phyloP scores from a whole-genome alignment of 2,329 filamentous ascomycete species.

The Penicillium sumatraense region DNA sequence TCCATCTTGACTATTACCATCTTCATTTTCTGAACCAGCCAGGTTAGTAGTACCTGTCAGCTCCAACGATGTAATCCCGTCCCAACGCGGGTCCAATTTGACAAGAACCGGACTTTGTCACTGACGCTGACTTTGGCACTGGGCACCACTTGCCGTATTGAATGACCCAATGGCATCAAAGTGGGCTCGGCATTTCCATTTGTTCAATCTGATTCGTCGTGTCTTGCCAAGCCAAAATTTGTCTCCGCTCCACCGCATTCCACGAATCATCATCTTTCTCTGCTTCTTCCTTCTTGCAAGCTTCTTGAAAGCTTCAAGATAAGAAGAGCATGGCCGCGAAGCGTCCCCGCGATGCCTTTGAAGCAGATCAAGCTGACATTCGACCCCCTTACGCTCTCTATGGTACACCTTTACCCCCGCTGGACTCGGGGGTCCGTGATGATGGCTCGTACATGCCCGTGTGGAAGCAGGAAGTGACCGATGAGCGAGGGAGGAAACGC shows the following conservation, averaged over 20 bases:
- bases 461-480: slow-evolving; percentile 98
- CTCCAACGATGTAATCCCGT: no score
- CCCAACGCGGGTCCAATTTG: no score
- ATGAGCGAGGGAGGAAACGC: slow-evolving; percentile 86
- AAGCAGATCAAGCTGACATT: slow-evolving; percentile 68
- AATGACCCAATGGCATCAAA: no score
- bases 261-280: slow-evolving; percentile 10
- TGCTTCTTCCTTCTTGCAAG: not conserved
- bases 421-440: slow-evolving; percentile 77
- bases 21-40: no score
- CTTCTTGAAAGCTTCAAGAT: not conserved
- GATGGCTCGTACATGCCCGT: slow-evolving; percentile 90
- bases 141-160: no score
- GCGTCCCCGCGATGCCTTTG: slow-evolving; percentile 77
- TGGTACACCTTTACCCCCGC: slow-evolving; percentile 81
- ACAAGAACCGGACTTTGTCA: no score
- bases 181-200: no score
- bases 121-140: no score
- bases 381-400: slow-evolving; percentile 77
- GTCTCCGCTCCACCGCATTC: slow-evolving; percentile 1
- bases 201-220: not conserved
- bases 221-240: not conserved
- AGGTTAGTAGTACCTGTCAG: no score
- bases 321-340: slow-evolving; percentile 61
- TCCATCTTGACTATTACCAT: no score